These are phyloP conservation scores for Elsinoe ampelina DNA, from an alignment of 2,329 filamentous ascomycete species.

Conservation along the genomic window DNA sequence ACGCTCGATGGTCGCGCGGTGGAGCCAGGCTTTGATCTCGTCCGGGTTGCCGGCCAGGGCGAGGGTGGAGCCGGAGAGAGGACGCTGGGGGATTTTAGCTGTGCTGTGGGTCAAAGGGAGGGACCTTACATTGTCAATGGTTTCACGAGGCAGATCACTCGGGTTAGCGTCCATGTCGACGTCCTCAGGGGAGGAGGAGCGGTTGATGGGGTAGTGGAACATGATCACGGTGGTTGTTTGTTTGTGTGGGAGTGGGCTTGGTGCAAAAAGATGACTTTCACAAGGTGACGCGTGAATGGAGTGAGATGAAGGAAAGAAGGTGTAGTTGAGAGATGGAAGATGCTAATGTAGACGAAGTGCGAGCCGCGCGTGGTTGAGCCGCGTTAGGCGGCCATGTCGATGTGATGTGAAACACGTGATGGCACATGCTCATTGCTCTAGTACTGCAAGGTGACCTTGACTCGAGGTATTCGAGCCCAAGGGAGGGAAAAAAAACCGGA, in stretches of 20 bases:
- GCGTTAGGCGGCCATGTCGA: neutral
- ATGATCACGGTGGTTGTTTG: neutral
- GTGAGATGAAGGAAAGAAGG: neutral
- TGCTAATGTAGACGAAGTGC: neutral
- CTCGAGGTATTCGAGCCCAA: too few species aligned
- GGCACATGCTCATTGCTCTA: neutral
- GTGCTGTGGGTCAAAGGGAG: neutral
- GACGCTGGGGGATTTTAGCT: neutral
- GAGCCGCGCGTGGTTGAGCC: neutral
- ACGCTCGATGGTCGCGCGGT: slow-evolving; percentile 1
- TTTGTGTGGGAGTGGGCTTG: neutral
- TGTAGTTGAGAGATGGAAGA: neutral
- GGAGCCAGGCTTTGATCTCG: slow-evolving; percentile 2
- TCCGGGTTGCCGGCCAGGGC: neutral
- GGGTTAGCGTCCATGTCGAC: neutral
- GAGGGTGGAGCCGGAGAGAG: neutral
- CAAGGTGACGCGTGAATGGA: neutral
- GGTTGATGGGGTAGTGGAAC: neutral
- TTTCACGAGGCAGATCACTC: neutral
- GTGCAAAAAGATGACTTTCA: too few species aligned
- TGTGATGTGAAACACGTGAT: neutral
- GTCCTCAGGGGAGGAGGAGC: neutral
- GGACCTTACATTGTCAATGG: neutral
- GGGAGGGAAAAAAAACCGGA: too few species aligned
- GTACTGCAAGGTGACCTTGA: too few species aligned